These are phyloP conservation scores for Plectosphaerella plurivora DNA, from an alignment of 2,329 filamentous ascomycete genomes.

Conservation along the genomic window DNA sequence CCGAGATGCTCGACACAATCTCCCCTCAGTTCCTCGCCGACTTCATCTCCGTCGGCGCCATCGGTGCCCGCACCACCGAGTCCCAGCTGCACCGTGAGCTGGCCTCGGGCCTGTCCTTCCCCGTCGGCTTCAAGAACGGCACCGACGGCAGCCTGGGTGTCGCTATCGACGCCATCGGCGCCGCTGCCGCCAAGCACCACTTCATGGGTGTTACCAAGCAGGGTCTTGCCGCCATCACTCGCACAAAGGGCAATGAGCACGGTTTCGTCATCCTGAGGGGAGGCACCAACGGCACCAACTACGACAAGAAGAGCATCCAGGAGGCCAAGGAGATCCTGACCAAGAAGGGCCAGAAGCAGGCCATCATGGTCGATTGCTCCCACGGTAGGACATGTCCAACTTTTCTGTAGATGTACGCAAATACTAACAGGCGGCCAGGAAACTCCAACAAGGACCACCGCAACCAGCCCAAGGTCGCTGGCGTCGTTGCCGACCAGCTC, in stretches of 20 bases:
- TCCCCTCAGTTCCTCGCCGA: constrained; percentile 97
- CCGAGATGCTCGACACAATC: constrained; percentile 98
- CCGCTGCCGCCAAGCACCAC: constrained; percentile 81
- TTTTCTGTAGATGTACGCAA: background rate
- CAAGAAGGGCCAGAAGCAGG: constrained; percentile 79
- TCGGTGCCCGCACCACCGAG: constrained; percentile 94
- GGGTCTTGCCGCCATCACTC: constrained; percentile 88
- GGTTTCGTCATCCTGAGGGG: constrained; percentile 95
- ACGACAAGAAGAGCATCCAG: constrained; percentile 78
- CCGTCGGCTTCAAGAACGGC: constrained; percentile 99
- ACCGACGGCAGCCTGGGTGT: constrained; percentile 89
- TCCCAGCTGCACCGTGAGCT: constrained; percentile 95
- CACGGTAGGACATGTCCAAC: constrained; percentile 59
- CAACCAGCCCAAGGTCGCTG: constrained; percentile 93
- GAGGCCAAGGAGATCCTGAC: constrained; percentile 71
- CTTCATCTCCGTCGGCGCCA: constrained; percentile 90
- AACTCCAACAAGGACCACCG: constrained; percentile 98
- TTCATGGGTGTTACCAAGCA: constrained; percentile 99
- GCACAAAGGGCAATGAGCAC: constrained; percentile 91
- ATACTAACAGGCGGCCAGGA: constrained; percentile 40
- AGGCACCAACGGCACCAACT: constrained; percentile 90
- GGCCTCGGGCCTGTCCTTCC: constrained; percentile 91
- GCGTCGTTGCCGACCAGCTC: constrained; percentile 77
- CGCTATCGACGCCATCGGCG: constrained; percentile 92
- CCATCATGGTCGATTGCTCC: constrained; percentile 98